phyloP scores from a whole-genome alignment of 2,329 filamentous ascomycete genomes.

The Aquanectria penicillioides region DNA sequence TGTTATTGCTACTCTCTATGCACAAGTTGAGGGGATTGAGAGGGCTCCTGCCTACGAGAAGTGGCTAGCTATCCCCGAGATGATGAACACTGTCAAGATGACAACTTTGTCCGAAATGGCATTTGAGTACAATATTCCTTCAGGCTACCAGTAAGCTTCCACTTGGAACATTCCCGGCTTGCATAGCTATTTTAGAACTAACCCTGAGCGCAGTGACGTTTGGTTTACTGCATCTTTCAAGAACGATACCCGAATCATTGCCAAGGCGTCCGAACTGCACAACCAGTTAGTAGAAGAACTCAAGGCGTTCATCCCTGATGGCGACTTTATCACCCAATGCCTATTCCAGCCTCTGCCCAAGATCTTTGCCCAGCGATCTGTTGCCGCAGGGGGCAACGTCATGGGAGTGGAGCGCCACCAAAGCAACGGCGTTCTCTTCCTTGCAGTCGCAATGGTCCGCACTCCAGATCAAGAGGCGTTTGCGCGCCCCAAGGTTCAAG shows the following conservation, averaged over 20 bases:
- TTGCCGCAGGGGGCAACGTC: slow-evolving; percentile 12
- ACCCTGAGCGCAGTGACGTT: not conserved
- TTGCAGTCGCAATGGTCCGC: slow-evolving; percentile 19
- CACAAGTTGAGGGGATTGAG: slow-evolving; percentile 25
- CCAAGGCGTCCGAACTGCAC: slow-evolving; percentile 11
- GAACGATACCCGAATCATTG: slow-evolving; percentile 13
- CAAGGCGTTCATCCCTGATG: slow-evolving; percentile 12
- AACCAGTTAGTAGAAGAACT: slow-evolving; percentile 17
- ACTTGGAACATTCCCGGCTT: not conserved
- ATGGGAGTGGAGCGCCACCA: slow-evolving; percentile 16
- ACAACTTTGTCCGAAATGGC: slow-evolving; percentile 31
- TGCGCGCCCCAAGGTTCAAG: not conserved
- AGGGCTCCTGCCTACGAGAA: slow-evolving; percentile 27
- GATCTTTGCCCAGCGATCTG: slow-evolving; percentile 9
- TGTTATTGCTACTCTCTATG: slow-evolving; percentile 20
- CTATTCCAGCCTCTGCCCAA: slow-evolving; percentile 14
- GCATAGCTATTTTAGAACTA: not conserved
- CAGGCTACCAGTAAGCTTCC: slow-evolving; percentile 24
- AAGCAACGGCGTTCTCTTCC: slow-evolving; percentile 14
- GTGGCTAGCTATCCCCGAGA: slow-evolving; percentile 30
- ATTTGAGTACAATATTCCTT: slow-evolving; percentile 29
- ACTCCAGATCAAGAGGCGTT: slow-evolving; percentile 12
- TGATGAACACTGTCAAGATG: slow-evolving; percentile 25
- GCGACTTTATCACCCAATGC: slow-evolving; percentile 18
- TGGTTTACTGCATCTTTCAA: slow-evolving; percentile 22